Evolutionary conservation across 1,284 basidiomycete genomes (phyloP), one percentile per base, ranked within the genome.

Genomic region (Boletus sp.): DNA sequence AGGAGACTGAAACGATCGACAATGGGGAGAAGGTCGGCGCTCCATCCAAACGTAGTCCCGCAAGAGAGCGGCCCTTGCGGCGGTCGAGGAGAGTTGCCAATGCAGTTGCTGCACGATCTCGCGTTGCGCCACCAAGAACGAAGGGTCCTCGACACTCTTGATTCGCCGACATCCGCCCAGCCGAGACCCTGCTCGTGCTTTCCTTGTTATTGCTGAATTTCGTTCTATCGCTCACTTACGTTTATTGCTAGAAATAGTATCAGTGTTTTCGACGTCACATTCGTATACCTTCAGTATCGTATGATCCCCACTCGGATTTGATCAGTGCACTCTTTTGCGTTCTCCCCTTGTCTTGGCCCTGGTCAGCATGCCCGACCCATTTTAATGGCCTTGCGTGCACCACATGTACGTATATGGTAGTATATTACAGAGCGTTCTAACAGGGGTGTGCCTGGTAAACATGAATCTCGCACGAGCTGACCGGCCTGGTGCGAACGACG

Each of bases 81-180:
- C 73, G 84, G 51, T 87, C 84, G 49, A 83, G 80, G 67, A 71
- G 84, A 46, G 82, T 85, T 22, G 82, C 81, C 33, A 72, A 77
- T 51, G 76, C 79, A 27, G 74, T 72, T 35, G 74, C 75, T 40
- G 72, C 74, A 14, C 71, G 75, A 43, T 67, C 72, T 38, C 74
- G 61, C 50, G 66, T 65, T 61, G 52, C 35, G 12, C 49, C 53
- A 9, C 61, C 58, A 8, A 62, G 59, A 44, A 60, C 43, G 10
- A 68, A 56, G 36, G 62, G 67, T 17, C 52, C 52, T 39, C 53
- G 62, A 40, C 58, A 65, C 40, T 41, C 64, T 32, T 69, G 52
- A 68, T 33, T 22, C 27, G 30, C 14, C 6, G n/a, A n/a, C n/a
- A n/a, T n/a, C n/a, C n/a, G n/a, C n/a, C n/a, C n/a, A n/a, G n/a